Evolutionary conservation across 2,329 filamentous ascomycete species (phyloP), one percentile per base, ranked within the genome.

Genomic region (Colletotrichum graminicola): DNA sequence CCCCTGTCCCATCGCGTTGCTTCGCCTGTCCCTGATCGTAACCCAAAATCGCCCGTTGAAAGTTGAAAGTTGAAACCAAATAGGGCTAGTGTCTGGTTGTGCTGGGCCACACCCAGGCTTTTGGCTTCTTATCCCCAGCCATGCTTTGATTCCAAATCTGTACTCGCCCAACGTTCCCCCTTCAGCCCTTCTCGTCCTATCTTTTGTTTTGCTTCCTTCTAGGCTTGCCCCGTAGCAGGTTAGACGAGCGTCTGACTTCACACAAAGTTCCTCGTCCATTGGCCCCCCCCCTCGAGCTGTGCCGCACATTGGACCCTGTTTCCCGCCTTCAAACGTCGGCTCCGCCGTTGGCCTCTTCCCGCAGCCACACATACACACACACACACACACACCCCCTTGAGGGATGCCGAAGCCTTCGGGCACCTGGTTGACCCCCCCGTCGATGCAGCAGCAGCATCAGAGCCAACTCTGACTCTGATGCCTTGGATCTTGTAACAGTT

Each of bases 291-390:
- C 29, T 4, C 59, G 52, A 63, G 16, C 39, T 52, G 64, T 41
- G 45, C 59, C 54, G 45, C 47, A 54, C 23, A 56, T 60, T 45
- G 39, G 18, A 32, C 63, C 52, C 45, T 55, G 29, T 18, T 63
- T 63, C 26, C 23, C 43, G 39, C 36, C 54, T 54, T 32, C 54
- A 47, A 54, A 45, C 54, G n/a, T 71, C 52, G 54, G 45, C 54
- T 49, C 57, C 68, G 59, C 65, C 45, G 59, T 49, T 68, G 65
- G 65, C 65, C 65, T 63, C 68, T 36, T 68, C 45, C 64, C 52
- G 64, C 45, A 57, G 59, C 54, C 65, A 23, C 52, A 57, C 54
- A 39, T n/a, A n/a, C n/a, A n/a, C n/a, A n/a, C n/a, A n/a, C n/a
- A n/a, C n/a, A n/a, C n/a, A n/a, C n/a, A n/a, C n/a, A n/a, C n/a